Evolutionary conservation across 2,329 filamentous ascomycete species (phyloP).

Genomic region (Colletotrichum musae): DNA sequence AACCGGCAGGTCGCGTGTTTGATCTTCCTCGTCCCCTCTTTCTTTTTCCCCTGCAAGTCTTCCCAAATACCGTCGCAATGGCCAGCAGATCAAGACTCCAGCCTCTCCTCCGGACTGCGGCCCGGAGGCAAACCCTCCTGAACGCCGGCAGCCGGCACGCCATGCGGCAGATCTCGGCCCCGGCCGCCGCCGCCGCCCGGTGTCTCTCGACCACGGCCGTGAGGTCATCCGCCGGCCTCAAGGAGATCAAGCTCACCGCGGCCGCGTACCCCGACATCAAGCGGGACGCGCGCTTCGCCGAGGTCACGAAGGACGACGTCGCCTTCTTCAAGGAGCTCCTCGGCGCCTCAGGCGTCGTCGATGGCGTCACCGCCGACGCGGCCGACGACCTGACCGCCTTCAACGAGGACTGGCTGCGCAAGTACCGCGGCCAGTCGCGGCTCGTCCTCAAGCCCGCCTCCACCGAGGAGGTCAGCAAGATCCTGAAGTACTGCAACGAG

Average conservation of each 20-base stretch:
- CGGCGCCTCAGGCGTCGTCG: constrained; percentile 85
- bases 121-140: constrained; percentile 39
- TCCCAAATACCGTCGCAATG: constrained; percentile 29
- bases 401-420: constrained; percentile 99
- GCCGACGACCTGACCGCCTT: constrained; percentile 89
- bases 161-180: constrained; percentile 33
- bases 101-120: constrained; percentile 41
- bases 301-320: constrained; percentile 85
- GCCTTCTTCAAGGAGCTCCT: constrained; percentile 86
- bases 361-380: constrained; percentile 82
- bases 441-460: constrained; percentile 89
- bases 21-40: not conserved
- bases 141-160: constrained; percentile 32
- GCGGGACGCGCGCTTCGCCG: constrained; percentile 81
- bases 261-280: constrained; percentile 89
- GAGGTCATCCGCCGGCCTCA: constrained; percentile 30
- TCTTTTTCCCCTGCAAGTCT: constrained; percentile 4
- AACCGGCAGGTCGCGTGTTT: constrained; percentile 3
- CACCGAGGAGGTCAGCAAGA: constrained; percentile 90
- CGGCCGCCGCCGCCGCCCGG: constrained; percentile 23
- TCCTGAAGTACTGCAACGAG: constrained; percentile 96
- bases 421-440: constrained; percentile 92
- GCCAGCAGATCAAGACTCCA: constrained; percentile 42
- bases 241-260: constrained; percentile 78
- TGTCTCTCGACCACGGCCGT: constrained; percentile 37